phyloP scores from a whole-genome alignment of 768 basidiomycete genomes.

The Kwoniella heveanensis region DNA sequence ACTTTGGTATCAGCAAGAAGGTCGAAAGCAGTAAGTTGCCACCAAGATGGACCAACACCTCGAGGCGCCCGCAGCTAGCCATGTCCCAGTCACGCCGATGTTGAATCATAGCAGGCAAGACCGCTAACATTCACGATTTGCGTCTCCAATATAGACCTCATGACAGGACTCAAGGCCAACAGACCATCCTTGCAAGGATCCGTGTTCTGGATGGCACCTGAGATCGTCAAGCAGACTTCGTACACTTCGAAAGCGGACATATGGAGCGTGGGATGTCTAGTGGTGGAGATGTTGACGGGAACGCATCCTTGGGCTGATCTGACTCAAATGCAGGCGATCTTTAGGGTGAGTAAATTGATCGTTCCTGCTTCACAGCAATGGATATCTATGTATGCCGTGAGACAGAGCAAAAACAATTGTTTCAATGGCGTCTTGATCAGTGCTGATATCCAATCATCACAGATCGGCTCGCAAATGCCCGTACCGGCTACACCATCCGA shows the following conservation, averaged over 20 bases:
- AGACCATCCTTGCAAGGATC: slow-evolving; percentile 94
- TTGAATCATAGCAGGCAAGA: too few species aligned
- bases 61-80: too few species aligned
- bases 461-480: slow-evolving; percentile 87
- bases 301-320: slow-evolving; percentile 94
- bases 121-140: too few species aligned
- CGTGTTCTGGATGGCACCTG: slow-evolving; percentile 99
- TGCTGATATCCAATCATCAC: neutral
- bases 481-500: slow-evolving; percentile 84
- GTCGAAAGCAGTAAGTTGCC: slow-evolving; percentile 85
- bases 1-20: slow-evolving; percentile 97
- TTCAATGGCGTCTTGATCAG: neutral
- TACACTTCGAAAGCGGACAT: slow-evolving; percentile 93
- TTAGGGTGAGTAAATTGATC: slow-evolving; percentile 70
- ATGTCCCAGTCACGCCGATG: too few species aligned
- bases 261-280: slow-evolving; percentile 92
- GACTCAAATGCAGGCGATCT: slow-evolving; percentile 99
- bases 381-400: too few species aligned
- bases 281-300: slow-evolving; percentile 95
- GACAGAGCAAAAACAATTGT: neutral
- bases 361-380: too few species aligned
- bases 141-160: slow-evolving; percentile 44
- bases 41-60: too few species aligned
- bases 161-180: slow-evolving; percentile 67
- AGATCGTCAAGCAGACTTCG: slow-evolving; percentile 92